Evolutionary conservation across 345 rosid genomes (phyloP).

Genomic region (Linum trigynum): DNA sequence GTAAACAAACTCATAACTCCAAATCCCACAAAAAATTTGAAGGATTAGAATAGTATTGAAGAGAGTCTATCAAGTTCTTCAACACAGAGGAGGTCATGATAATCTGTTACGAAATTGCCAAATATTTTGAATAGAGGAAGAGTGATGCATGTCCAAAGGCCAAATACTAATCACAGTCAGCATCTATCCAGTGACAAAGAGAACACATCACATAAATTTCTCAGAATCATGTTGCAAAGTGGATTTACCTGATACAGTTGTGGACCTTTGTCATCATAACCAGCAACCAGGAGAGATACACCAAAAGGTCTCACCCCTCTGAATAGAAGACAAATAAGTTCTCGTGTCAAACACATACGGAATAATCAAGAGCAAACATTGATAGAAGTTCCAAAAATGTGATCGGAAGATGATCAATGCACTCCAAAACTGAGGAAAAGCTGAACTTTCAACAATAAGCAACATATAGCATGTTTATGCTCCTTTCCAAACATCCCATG

Average conservation of each 20-base stretch:
- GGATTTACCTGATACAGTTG: slow-evolving; percentile 74
- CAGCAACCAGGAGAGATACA: slow-evolving; percentile 84
- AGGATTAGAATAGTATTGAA: not conserved
- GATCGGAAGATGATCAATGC: not conserved
- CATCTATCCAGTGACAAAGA: not conserved
- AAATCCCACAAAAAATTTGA: not conserved
- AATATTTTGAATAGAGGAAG: not conserved
- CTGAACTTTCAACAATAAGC: not conserved
- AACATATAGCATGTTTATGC: too few species aligned
- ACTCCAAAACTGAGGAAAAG: not conserved
- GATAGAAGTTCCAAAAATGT: not conserved
- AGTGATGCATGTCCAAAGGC: not conserved
- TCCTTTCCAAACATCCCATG: too few species aligned
- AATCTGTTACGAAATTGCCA: not conserved
- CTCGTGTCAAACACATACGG: not conserved
- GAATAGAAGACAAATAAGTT: slow-evolving; percentile 11
- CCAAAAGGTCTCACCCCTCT: slow-evolving; percentile 98
- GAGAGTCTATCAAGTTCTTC: too few species aligned
- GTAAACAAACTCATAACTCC: too few species aligned
- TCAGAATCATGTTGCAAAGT: not conserved
- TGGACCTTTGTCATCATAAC: slow-evolving; percentile 91
- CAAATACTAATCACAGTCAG: too few species aligned
- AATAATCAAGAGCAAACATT: not conserved
- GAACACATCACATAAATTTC: not conserved
- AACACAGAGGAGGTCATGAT: not conserved